Percentiles rank a stretch among this genome's conserved stretches.
phyloP scores from a whole-genome alignment of 768 basidiomycete species.

The Rhizopogon vulgaris region DNA sequence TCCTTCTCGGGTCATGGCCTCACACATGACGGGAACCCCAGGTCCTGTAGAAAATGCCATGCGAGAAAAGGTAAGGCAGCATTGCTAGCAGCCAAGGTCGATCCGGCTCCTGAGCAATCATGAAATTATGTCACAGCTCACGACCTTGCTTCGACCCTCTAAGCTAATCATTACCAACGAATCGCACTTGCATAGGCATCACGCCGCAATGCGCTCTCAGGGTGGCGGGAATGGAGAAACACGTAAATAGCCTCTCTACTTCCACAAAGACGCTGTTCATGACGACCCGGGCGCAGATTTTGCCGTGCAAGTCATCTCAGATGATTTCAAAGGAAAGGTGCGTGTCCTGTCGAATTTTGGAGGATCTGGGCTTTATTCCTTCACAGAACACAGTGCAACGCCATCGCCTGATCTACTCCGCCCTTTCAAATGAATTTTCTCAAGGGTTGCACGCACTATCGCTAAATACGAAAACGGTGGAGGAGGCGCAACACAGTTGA shows the following conservation, averaged over 20 bases:
- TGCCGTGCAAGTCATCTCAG: constrained; percentile 66
- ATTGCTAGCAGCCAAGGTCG: constrained; percentile 15
- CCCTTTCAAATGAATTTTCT: constrained; percentile 64
- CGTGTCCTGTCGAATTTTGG: constrained; percentile 10
- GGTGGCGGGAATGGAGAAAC: constrained; percentile 70
- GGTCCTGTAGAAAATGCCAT: constrained; percentile 60
- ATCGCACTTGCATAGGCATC: constrained; percentile 82
- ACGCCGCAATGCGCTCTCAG: constrained; percentile 71
- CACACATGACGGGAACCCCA: constrained; percentile 19
- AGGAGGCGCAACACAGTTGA: constrained; percentile 33
- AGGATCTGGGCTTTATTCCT: constrained; percentile 8
- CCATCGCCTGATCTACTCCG: constrained; percentile 72
- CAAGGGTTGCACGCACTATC: constrained; percentile 74
- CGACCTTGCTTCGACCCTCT: constrained; percentile 51
- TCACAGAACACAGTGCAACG: constrained; percentile 68
- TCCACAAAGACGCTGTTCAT: constrained; percentile 12
- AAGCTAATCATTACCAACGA: constrained; percentile 70
- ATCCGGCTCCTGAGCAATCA: constrained; percentile 13
- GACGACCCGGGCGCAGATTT: constrained; percentile 51
- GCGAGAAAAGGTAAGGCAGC: constrained; percentile 42
- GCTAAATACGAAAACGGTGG: constrained; percentile 64
- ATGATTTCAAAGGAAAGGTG: constrained; percentile 71
- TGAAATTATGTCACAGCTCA: constrained; percentile 42
- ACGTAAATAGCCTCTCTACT: constrained; percentile 47
- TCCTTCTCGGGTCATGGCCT: constrained; percentile 20